A percentile compares a stretch with the other conserved stretches of the same genome.
Conservation (phyloP, 2,329 filamentous ascomycete genomes). For the Calonectria fujianensis region DNA sequence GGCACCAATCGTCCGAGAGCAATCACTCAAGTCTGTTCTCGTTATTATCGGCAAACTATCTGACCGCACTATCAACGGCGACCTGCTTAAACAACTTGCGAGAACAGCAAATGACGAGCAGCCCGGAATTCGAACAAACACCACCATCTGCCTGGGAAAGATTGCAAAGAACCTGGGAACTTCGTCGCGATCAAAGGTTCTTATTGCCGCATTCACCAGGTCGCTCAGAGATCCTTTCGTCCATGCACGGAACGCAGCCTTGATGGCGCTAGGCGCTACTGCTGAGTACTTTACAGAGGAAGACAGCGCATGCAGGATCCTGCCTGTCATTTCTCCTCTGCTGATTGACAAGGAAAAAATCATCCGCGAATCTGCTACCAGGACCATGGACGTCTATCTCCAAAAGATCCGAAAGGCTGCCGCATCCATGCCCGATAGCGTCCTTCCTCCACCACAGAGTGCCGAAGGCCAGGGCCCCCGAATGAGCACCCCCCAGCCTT, state of each 20-base stretch:
- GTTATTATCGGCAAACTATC: slow-evolving; percentile 92
- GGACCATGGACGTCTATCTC: slow-evolving; percentile 91
- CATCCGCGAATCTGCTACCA: slow-evolving; percentile 92
- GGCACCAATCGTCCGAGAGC: slow-evolving; percentile 93
- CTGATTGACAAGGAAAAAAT: slow-evolving; percentile 97
- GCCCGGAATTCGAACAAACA: slow-evolving; percentile 97
- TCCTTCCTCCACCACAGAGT: slow-evolving; percentile 79
- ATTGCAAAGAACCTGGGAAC: slow-evolving; percentile 92
- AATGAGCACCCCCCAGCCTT: slow-evolving; percentile 86
- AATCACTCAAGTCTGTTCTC: slow-evolving; percentile 95
- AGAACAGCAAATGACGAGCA: slow-evolving; percentile 99
- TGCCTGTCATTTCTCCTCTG: slow-evolving; percentile 89
- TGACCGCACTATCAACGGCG: slow-evolving; percentile 94
- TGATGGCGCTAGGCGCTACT: slow-evolving; percentile 91
- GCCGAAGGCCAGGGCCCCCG: slow-evolving; percentile 76
- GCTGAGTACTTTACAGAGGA: slow-evolving; percentile 91
- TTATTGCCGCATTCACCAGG: slow-evolving; percentile 93
- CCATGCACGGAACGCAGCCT: slow-evolving; percentile 91
- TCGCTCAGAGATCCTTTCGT: slow-evolving; percentile 95
- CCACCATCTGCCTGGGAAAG: slow-evolving; percentile 96
- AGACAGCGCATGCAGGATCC: slow-evolving; percentile 87
- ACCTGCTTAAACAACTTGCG: slow-evolving; percentile 91
- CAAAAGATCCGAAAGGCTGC: slow-evolving; percentile 87
- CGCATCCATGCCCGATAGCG: slow-evolving; percentile 86
- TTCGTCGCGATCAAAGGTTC: slow-evolving; percentile 88